These are phyloP conservation scores for Nidula niveotomentosa DNA, from an alignment of 1,284 basidiomycete species.

Conservation along the genomic window DNA sequence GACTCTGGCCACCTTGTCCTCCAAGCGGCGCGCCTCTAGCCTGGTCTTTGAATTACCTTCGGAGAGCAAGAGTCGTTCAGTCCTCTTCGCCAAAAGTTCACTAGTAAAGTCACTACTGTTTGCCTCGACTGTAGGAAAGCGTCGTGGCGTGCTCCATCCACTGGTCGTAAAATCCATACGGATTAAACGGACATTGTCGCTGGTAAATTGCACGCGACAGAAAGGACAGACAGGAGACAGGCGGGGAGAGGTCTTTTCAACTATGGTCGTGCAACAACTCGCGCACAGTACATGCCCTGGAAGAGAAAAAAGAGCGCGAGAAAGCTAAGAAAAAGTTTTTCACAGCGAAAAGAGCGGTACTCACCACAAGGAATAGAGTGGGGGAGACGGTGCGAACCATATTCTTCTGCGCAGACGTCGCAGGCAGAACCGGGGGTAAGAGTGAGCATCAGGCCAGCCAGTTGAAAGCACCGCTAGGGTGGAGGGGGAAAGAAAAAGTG, in stretches of 20 bases:
- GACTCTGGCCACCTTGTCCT: constrained; percentile 74
- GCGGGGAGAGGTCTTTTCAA: constrained; percentile 73
- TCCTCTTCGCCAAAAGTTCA: constrained; percentile 46
- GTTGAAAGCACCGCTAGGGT: constrained; percentile 35
- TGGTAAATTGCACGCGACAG: constrained; percentile 71
- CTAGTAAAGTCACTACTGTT: constrained; percentile 41
- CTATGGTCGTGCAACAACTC: constrained; percentile 71
- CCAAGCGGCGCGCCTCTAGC: constrained; percentile 63
- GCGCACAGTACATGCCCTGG: constrained; percentile 77
- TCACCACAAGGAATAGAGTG: constrained; percentile 78
- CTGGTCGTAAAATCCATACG: constrained; percentile 70
- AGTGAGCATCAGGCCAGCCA: constrained; percentile 65
- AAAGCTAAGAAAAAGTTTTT: constrained; percentile 19
- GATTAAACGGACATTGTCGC: constrained; percentile 67
- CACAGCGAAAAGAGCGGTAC: constrained; percentile 25
- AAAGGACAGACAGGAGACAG: constrained; percentile 73
- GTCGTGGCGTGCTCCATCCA: constrained; percentile 63
- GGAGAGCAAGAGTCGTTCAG: constrained; percentile 35
- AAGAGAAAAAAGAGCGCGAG: constrained; percentile 7
- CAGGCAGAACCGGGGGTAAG: constrained; percentile 76
- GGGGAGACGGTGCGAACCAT: constrained; percentile 66
- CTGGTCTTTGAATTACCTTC: constrained; percentile 42
- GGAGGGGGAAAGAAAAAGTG: constrained; percentile 27
- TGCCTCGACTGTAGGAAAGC: constrained; percentile 48
- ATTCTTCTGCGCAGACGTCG: constrained; percentile 86